Evolutionary conservation across 345 rosid species (phyloP).

Genomic region (Conringia planisiliqua): DNA sequence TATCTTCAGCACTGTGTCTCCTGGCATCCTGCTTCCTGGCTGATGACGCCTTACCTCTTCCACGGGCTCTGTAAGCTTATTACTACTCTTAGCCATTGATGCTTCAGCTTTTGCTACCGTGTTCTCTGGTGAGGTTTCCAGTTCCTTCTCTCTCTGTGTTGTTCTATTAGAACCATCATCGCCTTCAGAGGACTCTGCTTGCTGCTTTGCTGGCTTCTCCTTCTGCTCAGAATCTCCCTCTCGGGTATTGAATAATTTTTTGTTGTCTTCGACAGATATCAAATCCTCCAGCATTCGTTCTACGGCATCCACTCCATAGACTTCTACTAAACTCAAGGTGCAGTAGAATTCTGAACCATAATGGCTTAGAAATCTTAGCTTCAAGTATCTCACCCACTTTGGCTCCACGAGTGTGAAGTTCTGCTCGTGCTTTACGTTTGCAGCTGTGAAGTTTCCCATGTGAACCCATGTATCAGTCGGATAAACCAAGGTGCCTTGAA

Average conservation of each 20-base stretch:
- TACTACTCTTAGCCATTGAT: slow-evolving; percentile 28
- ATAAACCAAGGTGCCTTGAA: slow-evolving; percentile 81
- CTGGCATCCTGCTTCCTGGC: slow-evolving; percentile 86
- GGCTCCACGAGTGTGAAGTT: slow-evolving; percentile 66
- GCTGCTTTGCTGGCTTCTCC: slow-evolving; percentile 35
- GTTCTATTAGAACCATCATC: slow-evolving; percentile 33
- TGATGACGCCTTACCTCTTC: slow-evolving; percentile 70
- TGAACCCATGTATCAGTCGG: slow-evolving; percentile 83
- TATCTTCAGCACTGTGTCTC: slow-evolving; percentile 88
- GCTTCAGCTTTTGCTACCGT: slow-evolving; percentile 37
- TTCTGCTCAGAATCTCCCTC: slow-evolving; percentile 42
- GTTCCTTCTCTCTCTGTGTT: slow-evolving; percentile 35
- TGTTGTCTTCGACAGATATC: slow-evolving; percentile 55
- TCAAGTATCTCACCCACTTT: slow-evolving; percentile 84
- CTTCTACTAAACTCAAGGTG: slow-evolving; percentile 78
- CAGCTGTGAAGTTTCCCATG: slow-evolving; percentile 84
- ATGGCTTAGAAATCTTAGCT: slow-evolving; percentile 67
- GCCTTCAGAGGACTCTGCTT: slow-evolving; percentile 37
- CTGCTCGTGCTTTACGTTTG: slow-evolving; percentile 73
- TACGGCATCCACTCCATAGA: slow-evolving; percentile 92
- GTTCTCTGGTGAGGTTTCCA: slow-evolving; percentile 35
- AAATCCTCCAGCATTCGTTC: slow-evolving; percentile 94
- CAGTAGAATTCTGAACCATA: slow-evolving; percentile 94
- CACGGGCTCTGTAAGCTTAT: slow-evolving; percentile 41
- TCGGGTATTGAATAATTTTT: slow-evolving; percentile 30